phyloP scores from a whole-genome alignment of 2,329 filamentous ascomycete species.

The Colletotrichum viniferum region DNA sequence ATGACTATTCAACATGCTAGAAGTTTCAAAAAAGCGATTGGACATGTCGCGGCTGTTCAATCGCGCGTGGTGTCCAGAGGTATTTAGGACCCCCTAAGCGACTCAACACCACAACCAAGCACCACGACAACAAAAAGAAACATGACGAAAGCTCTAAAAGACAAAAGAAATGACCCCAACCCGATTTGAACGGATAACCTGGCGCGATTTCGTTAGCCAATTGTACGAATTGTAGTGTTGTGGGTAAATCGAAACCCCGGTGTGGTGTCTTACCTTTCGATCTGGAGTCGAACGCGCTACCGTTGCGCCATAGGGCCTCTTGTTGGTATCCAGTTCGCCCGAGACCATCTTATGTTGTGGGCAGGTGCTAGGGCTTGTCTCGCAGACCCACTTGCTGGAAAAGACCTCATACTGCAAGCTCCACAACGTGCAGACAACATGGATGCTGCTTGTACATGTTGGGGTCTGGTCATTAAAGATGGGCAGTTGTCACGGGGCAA shows the following conservation, averaged over 20 bases:
- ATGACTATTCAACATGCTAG: neutral
- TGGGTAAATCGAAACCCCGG: no score
- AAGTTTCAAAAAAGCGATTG: neutral
- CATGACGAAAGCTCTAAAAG: neutral
- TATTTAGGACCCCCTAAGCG: neutral
- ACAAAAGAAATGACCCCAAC: neutral
- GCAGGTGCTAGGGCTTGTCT: neutral
- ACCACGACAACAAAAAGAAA: neutral
- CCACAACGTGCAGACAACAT: neutral
- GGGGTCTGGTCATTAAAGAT: neutral
- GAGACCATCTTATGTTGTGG: neutral
- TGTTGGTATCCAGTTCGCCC: neutral
- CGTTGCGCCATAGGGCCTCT: neutral
- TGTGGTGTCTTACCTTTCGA: no score
- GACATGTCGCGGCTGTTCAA: neutral
- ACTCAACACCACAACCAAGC: neutral
- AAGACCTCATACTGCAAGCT: neutral
- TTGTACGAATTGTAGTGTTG: no score
- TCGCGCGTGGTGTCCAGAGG: neutral
- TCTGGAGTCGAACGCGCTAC: neutral
- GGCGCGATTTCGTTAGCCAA: no score
- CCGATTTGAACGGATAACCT: neutral
- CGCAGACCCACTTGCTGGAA: neutral
- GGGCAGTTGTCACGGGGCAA: neutral
- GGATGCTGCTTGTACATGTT: neutral